Base-by-base conservation (phyloP, 2,329 filamentous ascomycete genomes). In the Colletotrichum navitas region DNA sequence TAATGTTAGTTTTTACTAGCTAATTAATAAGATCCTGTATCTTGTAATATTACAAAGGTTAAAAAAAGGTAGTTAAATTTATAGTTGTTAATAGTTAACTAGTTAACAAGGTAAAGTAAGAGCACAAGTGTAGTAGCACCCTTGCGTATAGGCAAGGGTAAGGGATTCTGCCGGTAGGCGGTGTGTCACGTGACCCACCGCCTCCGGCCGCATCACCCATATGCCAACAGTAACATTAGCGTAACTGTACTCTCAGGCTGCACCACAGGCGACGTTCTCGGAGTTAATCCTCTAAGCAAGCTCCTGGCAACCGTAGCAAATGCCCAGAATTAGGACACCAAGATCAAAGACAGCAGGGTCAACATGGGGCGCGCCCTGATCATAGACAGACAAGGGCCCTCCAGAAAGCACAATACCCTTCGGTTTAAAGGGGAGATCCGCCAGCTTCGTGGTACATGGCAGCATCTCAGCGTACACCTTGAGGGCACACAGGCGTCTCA, bases 401-500 rank as follows among this genome's bases (percentile, higher is more conserved):
- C 84, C 84, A 36, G 79, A 81, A 14, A 84, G 73, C 68, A 97
- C 92, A 74, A 98, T 90, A 76, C 95, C 95, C 79, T 92, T 93
- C 26, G 95, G 95, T 79, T 90, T 94, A 86, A 89, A 97, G 58
- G 86, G 80, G 43, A 97, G 87, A 67, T 96, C 93, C 8, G 89
- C 84, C 29, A 97, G 82, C 85, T 95, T 95, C 77, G 92, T 91
- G 56, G 92, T 97, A 83, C 94, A 97, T 29, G 93, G 93, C 54
- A 97, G 89, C 91, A 97, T 92, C 84, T 97, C 94, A 73, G 90
- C 90, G 85, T 93, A 97, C 80, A 97, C 88, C 84, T 92, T 92
- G 82, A 97, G 88, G 76, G 92, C 90, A 76, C 94, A 89, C 36
- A 97, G 87, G 43, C 93, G 89, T 66, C 93, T 87, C 12, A 90